Conservation (phyloP, 1,139 yeast species). For the Suhomyces guaymorum region DNA sequence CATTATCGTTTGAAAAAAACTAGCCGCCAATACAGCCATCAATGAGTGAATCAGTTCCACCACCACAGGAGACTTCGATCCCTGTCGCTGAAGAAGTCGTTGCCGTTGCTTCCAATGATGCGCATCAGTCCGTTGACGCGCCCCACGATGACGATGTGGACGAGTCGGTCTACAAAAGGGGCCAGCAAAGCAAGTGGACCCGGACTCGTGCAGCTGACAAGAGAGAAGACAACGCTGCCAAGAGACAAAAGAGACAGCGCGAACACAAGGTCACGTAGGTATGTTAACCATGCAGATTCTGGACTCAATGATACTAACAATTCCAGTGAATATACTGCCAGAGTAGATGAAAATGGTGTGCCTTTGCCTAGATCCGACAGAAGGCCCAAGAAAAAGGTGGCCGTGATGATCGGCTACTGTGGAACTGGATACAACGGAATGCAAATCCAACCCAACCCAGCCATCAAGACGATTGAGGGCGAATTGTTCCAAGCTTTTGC, state of each 20-base stretch:
- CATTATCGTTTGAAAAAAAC: constrained; percentile 1
- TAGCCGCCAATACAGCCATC: neutral
- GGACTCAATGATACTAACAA: constrained; percentile 20
- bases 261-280: constrained; percentile 53
- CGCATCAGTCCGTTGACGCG: neutral
- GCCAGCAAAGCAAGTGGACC: constrained; percentile 46
- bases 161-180: constrained; percentile 41
- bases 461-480: constrained; percentile 88
- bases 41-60: constrained; percentile 5
- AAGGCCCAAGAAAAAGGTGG: constrained; percentile 83
- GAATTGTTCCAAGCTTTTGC: constrained; percentile 84
- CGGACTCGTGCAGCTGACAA: constrained; percentile 35
- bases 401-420: constrained; percentile 92
- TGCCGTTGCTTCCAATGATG: neutral
- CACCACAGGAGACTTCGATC: constrained; percentile 4
- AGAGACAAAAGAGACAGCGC: constrained; percentile 34
- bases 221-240: constrained; percentile 31
- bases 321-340: constrained; percentile 39
- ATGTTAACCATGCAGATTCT: constrained; percentile 21
- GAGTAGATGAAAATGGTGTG: constrained; percentile 62
- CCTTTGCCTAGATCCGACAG: constrained; percentile 62
- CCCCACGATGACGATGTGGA: constrained; percentile 13
- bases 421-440: constrained; percentile 98
- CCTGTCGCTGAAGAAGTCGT: neutral
- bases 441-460: constrained; percentile 84